phyloP scores from a whole-genome alignment of 345 rosid species.

The Eucalyptus sp. region DNA sequence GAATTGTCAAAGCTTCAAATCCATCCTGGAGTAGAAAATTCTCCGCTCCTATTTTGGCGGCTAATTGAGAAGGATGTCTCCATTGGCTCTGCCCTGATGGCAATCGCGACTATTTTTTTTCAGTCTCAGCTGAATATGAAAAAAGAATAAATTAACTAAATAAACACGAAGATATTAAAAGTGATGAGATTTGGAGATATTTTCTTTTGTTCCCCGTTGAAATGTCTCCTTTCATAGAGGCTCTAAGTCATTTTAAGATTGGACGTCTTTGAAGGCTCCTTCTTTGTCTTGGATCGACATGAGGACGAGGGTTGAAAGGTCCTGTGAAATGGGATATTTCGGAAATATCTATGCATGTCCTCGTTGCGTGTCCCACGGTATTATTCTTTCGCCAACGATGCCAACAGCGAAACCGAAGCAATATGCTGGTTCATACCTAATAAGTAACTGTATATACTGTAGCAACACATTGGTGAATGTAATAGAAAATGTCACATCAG shows the following conservation, averaged over 20 bases:
- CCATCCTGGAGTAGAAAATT: neutral
- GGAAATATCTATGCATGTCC: neutral
- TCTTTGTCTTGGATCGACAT: neutral
- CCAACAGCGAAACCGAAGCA: neutral
- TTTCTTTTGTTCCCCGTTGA: neutral
- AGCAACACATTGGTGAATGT: neutral
- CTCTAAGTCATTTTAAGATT: neutral
- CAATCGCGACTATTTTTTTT: neutral
- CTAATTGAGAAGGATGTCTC: neutral
- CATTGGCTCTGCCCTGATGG: neutral
- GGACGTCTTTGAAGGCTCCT: neutral
- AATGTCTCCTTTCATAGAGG: neutral
- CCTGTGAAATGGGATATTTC: neutral
- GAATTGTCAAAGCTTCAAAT: neutral
- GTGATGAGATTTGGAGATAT: neutral
- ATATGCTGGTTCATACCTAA: neutral
- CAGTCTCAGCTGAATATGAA: neutral
- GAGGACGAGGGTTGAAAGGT: neutral
- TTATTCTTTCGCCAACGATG: neutral
- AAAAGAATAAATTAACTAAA: no score
- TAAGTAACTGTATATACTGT: neutral
- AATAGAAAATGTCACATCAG: neutral
- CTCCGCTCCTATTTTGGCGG: neutral
- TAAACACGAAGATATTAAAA: neutral
- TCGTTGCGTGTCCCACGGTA: neutral